These are phyloP conservation scores for Vachellia collinsii DNA, from an alignment of 306 rosid genomes.

Conservation along the genomic window DNA sequence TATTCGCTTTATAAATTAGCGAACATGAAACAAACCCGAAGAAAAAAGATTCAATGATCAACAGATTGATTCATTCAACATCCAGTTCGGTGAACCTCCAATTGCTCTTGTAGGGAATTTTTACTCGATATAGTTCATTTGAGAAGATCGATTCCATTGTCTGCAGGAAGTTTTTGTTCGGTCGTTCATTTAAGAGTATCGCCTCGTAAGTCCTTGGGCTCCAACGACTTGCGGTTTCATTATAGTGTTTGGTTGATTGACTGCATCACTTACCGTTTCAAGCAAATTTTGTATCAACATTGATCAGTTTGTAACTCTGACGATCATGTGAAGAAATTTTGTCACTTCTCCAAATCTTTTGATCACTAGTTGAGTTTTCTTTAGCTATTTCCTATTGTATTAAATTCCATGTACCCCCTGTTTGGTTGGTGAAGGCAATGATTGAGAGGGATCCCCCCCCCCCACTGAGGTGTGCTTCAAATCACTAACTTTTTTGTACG, in stretches of 20 bases:
- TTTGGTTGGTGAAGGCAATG: not conserved
- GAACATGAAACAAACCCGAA: conserved; percentile 39
- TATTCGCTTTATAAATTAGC: conserved; percentile 65
- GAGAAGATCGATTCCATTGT: not conserved
- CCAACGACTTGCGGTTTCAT: not conserved
- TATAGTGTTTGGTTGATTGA: not conserved
- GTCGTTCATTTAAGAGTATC: not conserved
- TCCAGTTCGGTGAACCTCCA: conserved; percentile 56
- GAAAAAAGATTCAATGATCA: conserved; percentile 67
- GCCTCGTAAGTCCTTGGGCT: not conserved
- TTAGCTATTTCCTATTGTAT: not conserved
- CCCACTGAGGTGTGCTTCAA: not conserved
- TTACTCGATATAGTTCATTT: not conserved
- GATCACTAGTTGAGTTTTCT: not conserved
- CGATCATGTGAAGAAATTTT: conserved; percentile 15
- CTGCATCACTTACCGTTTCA: not conserved
- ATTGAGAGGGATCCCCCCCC: not conserved
- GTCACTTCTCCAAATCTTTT: not conserved
- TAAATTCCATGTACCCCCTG: not conserved
- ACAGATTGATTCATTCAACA: conserved; percentile 14
- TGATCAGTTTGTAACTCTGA: not conserved
- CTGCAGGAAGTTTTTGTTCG: not conserved
- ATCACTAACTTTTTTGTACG: not conserved
- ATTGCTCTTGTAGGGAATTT: conserved; percentile 21
- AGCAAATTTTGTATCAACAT: not conserved